Base-by-base conservation (phyloP, 306 rosid genomes). In the Hippophae gyantsensis region DNA sequence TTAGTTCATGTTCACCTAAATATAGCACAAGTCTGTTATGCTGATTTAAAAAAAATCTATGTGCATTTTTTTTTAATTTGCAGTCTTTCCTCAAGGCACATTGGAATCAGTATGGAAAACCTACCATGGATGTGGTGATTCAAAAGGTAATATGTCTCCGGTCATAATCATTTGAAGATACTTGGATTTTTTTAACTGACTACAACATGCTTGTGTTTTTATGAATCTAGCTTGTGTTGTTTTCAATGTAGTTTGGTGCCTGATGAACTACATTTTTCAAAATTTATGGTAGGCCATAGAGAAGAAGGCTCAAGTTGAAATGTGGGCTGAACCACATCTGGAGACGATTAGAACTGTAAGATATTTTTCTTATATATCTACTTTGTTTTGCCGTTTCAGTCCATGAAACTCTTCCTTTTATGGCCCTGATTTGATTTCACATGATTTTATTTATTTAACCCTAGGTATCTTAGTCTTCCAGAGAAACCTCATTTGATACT, bases 321-420 rank as follows among this genome's bases (percentile, higher is more conserved):
- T 84, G 75, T 88, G 99, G 99, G 89, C 94, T 32, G 94, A 82
- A 69, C 97, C 97, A 62, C 89, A 93, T 49, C 68, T 88, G 59
- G 79, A 78, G 79, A 81, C 82, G 63, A 56, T 93, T 40, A 88
- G 75, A 79, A 67, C 86, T 64, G 99, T 93, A 82, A 88, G 95
- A 32, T 32, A 68, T 55, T 12, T 9, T 52, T 47, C 42, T 56
- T 70, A 61, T 52, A 60, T 48, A 44, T 13, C 62, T 57, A 51
- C 51, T 61, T 51, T 48, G 51, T 52, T 60, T 48, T 63, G 3
- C 3, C 5, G 38, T 32, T 32, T 32, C 38, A 32, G 5, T 32
- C 38, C 5, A 32, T 32, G 3, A 4, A 2, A 32, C 38, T 1
- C 38, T 32, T 2, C 38, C 38, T 18, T 32, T 32, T 32, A 32